Percentiles rank a stretch among this genome's conserved stretches.
phyloP scores from a whole-genome alignment of 2,329 filamentous ascomycete genomes.

The Trichoderma aggressivum region DNA sequence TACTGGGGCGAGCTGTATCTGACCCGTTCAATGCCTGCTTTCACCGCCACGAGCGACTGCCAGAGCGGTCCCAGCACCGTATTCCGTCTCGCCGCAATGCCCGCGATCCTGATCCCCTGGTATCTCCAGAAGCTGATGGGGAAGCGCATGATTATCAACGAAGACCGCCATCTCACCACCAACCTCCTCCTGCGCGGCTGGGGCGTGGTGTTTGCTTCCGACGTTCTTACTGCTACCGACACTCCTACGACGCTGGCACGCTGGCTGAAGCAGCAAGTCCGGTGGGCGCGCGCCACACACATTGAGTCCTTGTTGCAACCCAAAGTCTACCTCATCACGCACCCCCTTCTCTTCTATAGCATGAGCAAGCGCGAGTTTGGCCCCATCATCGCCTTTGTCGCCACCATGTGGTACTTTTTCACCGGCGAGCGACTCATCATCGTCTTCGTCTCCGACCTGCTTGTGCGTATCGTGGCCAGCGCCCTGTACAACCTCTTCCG shows the following conservation, averaged over 20 bases:
- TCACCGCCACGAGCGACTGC: conserved; percentile 27
- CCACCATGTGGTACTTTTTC: conserved; percentile 25
- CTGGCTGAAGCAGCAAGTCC: conserved; percentile 28
- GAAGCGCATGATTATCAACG: conserved; percentile 29
- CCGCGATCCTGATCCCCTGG: conserved; percentile 26
- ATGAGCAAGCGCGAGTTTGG: conserved; percentile 26
- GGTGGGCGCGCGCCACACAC: conserved; percentile 27
- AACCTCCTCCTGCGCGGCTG: conserved; percentile 27
- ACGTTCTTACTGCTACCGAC: conserved; percentile 26
- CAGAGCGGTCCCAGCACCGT: conserved; percentile 27
- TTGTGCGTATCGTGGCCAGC: conserved; percentile 19
- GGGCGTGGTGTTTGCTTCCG: conserved; percentile 29
- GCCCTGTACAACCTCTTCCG: conserved; percentile 24
- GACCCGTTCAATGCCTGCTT: conserved; percentile 24
- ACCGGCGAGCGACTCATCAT: conserved; percentile 22
- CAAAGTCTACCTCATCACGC: conserved; percentile 25
- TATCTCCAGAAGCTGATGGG: conserved; percentile 26
- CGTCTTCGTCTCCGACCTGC: conserved; percentile 22
- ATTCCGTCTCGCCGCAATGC: conserved; percentile 25
- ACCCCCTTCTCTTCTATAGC: conserved; percentile 27
- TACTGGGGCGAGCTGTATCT: conserved; percentile 29
- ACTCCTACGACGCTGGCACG: conserved; percentile 26
- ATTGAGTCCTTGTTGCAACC: conserved; percentile 28
- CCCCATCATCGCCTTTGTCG: conserved; percentile 22
- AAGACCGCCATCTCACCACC: conserved; percentile 28